Evolutionary conservation across 2,329 filamentous ascomycete genomes (phyloP).

Genomic region (Hymenoscyphus fraxineus): DNA sequence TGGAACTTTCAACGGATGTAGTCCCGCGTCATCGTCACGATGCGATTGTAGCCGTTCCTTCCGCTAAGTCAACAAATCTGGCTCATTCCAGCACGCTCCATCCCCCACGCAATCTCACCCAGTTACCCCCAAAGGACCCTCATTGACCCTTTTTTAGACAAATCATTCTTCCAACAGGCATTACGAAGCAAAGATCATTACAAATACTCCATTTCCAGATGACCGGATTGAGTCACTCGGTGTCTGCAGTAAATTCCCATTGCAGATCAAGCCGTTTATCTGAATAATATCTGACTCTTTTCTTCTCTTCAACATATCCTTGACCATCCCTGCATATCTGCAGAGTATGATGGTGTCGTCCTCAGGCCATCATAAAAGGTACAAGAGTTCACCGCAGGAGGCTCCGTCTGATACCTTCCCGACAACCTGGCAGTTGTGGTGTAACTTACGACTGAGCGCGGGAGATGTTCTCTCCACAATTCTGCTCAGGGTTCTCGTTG

Average conservation of each 20-base stretch:
- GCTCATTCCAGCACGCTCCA: not conserved
- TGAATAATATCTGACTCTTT: conserved; percentile 6
- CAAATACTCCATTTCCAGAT: not conserved
- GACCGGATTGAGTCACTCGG: not conserved
- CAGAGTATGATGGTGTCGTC: not conserved
- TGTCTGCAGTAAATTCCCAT: not conserved
- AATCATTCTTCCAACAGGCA: not conserved
- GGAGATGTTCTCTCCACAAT: not conserved
- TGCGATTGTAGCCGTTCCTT: conserved; percentile 1
- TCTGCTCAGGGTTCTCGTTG: not conserved
- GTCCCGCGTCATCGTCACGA: not conserved
- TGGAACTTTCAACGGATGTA: not conserved
- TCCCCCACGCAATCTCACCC: not conserved
- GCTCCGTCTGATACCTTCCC: conserved; percentile 3
- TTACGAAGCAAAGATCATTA: not conserved
- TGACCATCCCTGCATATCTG: not conserved
- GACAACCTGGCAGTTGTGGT: not conserved
- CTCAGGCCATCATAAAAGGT: conserved; percentile 3
- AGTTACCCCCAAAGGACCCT: not conserved
- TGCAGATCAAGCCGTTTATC: not conserved
- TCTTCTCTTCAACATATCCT: not conserved
- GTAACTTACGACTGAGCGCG: conserved; percentile 5
- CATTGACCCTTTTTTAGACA: not conserved
- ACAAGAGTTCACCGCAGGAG: not conserved
- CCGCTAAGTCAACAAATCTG: not conserved